Base-by-base conservation (phyloP, 116 monocot genomes). In the Phalaenopsis hybrid region DNA sequence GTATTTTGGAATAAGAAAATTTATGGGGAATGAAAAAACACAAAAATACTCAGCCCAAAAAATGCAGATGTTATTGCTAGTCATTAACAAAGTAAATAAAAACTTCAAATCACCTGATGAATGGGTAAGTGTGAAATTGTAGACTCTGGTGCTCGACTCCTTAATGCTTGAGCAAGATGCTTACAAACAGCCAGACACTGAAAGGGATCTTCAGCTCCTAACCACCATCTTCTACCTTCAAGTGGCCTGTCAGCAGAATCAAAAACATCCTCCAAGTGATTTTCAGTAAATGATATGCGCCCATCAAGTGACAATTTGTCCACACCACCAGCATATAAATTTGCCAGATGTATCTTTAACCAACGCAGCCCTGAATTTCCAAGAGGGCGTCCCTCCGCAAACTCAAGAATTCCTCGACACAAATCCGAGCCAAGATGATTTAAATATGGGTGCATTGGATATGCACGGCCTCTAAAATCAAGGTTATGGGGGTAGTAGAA, bases 401-500 rank as follows among this genome's bases (percentile, higher is more conserved):
- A 90, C 44, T 90, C 87, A 49, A 90, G 74, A 44, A 90, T 61
- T 50, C 90, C 90, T 67, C 90, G 87, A 25, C 90, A 90, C 70
- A 87, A 69, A 85, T 90, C 90, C 13, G 85, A 85, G 43, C 90
- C 90, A 68, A 90, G 83, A 80, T 90, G 90, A 82, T 90, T 87
- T 59, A 90, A 79, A 63, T 90, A 83, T 20, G 90, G 90, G 69
- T 90, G 90, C 90, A 90, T 90, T 20, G 90, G 90, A 74, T 90
- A 90, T 68, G 90, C 90, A 59, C 90, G 90, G 5, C 90, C 90
- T 77, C 90, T 85, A 77, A 90, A 90, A 43, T 90, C 90, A 44
- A 90, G 59, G 77, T 90, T 90, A 82, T 90, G 90, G 17, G 90
- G 90, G 63, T 87, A 90, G 78, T 87, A 90, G 79, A 90, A 90